phyloP scores from a whole-genome alignment of 768 basidiomycete species.

The Podaxis sp. region DNA sequence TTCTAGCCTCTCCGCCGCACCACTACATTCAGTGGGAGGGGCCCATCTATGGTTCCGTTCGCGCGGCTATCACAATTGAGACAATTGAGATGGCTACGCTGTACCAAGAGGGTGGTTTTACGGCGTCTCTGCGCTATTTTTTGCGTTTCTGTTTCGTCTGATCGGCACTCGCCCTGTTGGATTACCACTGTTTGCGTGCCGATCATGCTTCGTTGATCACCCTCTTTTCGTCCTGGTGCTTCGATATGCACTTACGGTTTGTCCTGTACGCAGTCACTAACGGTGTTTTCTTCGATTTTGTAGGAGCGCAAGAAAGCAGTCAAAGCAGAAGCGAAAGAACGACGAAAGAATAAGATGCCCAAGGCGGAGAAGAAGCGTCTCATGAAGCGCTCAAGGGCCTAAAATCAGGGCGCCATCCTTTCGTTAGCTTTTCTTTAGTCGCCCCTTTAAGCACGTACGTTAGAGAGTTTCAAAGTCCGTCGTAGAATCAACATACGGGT shows the following conservation, averaged over 20 bases:
- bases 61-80: not conserved
- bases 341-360: conserved; percentile 90
- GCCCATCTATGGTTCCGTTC: not conserved
- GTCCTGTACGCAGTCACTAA: not conserved
- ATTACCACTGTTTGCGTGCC: not conserved
- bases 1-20: not conserved
- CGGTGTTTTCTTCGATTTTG: conserved; percentile 14
- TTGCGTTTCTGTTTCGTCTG: not conserved
- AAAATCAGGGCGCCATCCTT: not conserved
- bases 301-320: conserved; percentile 91
- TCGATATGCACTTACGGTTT: not conserved
- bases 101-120: not conserved
- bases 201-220: not conserved
- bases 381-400: conserved; percentile 53
- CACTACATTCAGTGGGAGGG: not conserved
- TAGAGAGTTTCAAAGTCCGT: not conserved
- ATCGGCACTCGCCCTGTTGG: not conserved
- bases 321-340: conserved; percentile 86
- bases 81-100: not conserved
- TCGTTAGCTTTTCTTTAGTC: not conserved
- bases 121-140: not conserved
- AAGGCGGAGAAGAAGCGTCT: conserved; percentile 92
- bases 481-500: not conserved
- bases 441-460: not conserved
- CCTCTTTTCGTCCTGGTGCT: not conserved